These are phyloP conservation scores for Penicillium paneum DNA, from an alignment of 2,329 filamentous ascomycete species.

Conservation along the genomic window DNA sequence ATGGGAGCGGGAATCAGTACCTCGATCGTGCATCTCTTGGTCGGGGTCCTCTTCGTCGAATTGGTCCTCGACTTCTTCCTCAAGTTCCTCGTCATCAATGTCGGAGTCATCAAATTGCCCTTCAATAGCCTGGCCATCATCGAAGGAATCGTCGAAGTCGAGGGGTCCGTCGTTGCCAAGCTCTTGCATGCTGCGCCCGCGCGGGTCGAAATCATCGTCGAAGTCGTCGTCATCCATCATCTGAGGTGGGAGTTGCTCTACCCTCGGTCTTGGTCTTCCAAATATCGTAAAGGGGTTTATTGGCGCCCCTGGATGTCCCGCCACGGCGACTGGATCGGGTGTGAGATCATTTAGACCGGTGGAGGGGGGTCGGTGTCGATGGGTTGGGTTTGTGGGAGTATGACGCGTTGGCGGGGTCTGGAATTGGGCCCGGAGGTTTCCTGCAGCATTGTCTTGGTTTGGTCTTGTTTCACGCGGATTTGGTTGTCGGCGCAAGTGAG, in stretches of 20 bases:
- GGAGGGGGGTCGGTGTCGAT: conserved; percentile 26
- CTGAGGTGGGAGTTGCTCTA: conserved; percentile 5
- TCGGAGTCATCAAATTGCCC: conserved; percentile 18
- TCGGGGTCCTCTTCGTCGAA: conserved; percentile 28
- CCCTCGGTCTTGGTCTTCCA: conserved; percentile 12
- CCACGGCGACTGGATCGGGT: conserved; percentile 19
- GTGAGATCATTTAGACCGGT: conserved; percentile 24
- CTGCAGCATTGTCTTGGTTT: conserved; percentile 12
- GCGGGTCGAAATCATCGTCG: conserved; percentile 17
- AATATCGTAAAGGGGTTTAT: conserved; percentile 20
- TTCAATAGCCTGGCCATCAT: not conserved
- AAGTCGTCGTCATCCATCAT: conserved; percentile 14
- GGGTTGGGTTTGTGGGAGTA: conserved; percentile 26
- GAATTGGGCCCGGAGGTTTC: conserved; percentile 27
- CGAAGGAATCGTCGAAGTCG: conserved; percentile 17
- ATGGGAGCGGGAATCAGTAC: conserved; percentile 16
- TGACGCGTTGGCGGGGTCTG: conserved; percentile 32
- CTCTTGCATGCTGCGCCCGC: conserved; percentile 16
- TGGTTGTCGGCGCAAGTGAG: conserved; percentile 23
- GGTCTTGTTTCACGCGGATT: conserved; percentile 14
- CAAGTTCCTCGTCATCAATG: conserved; percentile 19
- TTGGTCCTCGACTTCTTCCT: conserved; percentile 16
- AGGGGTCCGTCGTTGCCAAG: conserved; percentile 20
- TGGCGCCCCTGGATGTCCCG: conserved; percentile 15
- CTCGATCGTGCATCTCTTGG: conserved; percentile 36